Conservation (phyloP, 75 land plant genomes). For the Picea glauca region DNA sequence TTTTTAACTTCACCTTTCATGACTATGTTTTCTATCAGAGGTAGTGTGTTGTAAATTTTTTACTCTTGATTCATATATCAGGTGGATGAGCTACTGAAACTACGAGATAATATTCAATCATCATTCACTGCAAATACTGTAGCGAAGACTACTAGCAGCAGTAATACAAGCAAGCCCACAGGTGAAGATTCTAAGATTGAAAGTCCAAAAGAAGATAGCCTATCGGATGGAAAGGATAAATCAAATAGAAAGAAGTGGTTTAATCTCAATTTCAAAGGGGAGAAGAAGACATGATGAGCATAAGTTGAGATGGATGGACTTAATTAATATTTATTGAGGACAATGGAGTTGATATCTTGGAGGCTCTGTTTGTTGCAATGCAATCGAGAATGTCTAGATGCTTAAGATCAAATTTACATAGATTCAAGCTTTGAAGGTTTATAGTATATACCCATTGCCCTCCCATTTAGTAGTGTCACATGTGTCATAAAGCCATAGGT, state of each 20-base stretch:
- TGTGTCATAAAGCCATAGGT: too few species aligned
- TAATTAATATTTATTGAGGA: not conserved
- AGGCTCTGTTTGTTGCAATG: not conserved
- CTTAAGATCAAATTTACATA: slow-evolving; percentile 35
- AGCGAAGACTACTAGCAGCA: slow-evolving; percentile 34
- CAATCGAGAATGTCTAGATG: slow-evolving; percentile 20
- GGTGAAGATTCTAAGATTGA: slow-evolving; percentile 48
- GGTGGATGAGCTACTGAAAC: slow-evolving; percentile 89
- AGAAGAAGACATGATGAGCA: slow-evolving; percentile 43
- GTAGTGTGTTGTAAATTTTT: not conserved
- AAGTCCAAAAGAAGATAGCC: slow-evolving; percentile 43
- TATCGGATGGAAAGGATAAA: slow-evolving; percentile 68
- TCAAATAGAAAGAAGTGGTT: slow-evolving; percentile 84
- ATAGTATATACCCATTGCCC: slow-evolving; percentile 9
- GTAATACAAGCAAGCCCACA: slow-evolving; percentile 41
- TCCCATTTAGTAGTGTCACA: not conserved
- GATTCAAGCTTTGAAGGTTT: slow-evolving; percentile 23
- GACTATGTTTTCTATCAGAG: not conserved
- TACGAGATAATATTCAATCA: slow-evolving; percentile 78
- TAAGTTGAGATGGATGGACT: not conserved
- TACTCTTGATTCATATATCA: slow-evolving; percentile 16
- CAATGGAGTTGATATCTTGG: not conserved
- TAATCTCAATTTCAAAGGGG: slow-evolving; percentile 54
- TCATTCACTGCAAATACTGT: slow-evolving; percentile 51
- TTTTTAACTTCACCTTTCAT: not conserved